Evolutionary conservation across 768 basidiomycete species (phyloP).

Genomic region (Clavulina sp.): DNA sequence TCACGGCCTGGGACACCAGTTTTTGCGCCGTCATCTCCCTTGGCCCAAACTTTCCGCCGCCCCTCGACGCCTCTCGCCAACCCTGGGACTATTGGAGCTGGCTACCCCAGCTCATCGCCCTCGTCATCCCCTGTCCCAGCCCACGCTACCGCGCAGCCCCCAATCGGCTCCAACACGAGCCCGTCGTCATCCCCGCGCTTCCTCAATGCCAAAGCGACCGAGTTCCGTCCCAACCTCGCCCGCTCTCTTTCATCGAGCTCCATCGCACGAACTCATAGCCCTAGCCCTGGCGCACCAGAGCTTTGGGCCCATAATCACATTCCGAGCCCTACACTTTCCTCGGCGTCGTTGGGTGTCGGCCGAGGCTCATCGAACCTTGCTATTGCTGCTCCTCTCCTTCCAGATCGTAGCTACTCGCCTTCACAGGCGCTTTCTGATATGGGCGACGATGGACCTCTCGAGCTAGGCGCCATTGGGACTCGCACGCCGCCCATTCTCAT

Average conservation of each 20-base stretch:
- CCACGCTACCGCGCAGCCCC: constrained; percentile 28
- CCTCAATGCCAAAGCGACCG: constrained; percentile 76
- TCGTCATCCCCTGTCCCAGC: constrained; percentile 50
- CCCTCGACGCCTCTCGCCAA: constrained; percentile 69
- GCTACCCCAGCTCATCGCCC: constrained; percentile 28
- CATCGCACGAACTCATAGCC: constrained; percentile 6
- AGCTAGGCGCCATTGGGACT: constrained; percentile 39
- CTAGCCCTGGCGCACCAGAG: no score
- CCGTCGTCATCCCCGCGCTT: constrained; percentile 50
- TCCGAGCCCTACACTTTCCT: constrained; percentile 39
- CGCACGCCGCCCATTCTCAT: constrained; percentile 13
- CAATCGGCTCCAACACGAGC: background rate
- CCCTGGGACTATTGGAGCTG: constrained; percentile 44
- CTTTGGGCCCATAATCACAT: constrained; percentile 60
- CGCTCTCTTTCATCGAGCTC: constrained; percentile 49
- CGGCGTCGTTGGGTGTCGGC: constrained; percentile 3
- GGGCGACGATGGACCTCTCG: no score
- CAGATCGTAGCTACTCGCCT: constrained; percentile 34
- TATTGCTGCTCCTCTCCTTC: constrained; percentile 76
- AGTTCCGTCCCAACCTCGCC: constrained; percentile 77
- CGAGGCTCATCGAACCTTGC: constrained; percentile 44
- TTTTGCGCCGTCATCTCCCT: constrained; percentile 59
- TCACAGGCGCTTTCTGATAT: no score
- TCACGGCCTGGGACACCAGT: constrained; percentile 55
- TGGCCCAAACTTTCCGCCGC: constrained; percentile 53